phyloP scores from a whole-genome alignment of 2,329 filamentous ascomycete species.

The Aspergillus sergii region DNA sequence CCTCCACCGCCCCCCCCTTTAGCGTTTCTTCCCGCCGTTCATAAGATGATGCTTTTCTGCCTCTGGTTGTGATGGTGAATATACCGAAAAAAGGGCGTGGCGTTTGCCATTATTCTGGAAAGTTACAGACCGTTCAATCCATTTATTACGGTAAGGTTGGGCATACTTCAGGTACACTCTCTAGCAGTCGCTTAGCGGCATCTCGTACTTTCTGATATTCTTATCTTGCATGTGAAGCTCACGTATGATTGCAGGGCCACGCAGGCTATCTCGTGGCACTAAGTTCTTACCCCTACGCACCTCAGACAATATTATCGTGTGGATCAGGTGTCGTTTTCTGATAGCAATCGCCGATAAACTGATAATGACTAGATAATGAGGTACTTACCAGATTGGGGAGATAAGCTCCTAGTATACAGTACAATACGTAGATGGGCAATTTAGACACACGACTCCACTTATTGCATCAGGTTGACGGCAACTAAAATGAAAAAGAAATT shows the following conservation, averaged over 20 bases:
- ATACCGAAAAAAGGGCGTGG: neutral
- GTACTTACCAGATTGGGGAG: neutral
- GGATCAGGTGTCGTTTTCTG: neutral
- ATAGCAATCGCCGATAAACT: conserved; percentile 1
- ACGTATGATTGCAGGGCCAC: neutral
- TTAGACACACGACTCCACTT: neutral
- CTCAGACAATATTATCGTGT: neutral
- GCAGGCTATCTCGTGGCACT: neutral
- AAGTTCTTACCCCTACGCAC: neutral
- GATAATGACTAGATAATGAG: neutral
- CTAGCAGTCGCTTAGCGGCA: neutral
- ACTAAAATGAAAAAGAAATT: neutral
- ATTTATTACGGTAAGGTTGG: neutral
- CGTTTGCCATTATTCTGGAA: conserved; percentile 1
- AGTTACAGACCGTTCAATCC: neutral
- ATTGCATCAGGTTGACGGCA: neutral
- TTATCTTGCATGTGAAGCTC: neutral
- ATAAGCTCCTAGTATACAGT: neutral
- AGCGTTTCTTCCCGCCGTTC: neutral
- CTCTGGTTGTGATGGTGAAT: neutral
- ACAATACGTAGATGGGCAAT: neutral
- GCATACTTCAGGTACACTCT: neutral
- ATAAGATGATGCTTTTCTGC: neutral
- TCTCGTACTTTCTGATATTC: neutral
- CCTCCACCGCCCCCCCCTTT: neutral